Percentiles rank a stretch among this genome's conserved stretches.
Conservation (phyloP, 2,329 filamentous ascomycete genomes). For the Xylaria sp. region DNA sequence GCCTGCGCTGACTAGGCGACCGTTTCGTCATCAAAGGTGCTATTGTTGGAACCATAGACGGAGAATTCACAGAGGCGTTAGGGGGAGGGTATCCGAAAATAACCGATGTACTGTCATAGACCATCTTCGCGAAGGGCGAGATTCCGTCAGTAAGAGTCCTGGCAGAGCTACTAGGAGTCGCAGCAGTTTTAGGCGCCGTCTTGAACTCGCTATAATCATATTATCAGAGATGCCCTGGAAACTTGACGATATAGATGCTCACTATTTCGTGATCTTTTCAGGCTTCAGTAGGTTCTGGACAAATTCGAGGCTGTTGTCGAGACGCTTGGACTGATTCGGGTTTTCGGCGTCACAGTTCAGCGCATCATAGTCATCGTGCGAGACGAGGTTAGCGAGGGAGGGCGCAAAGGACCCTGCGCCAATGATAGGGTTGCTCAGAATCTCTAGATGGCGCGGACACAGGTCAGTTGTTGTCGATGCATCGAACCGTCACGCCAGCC, state of each 20-base stretch:
- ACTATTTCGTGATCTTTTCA: constrained; percentile 74
- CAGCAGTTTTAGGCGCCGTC: constrained; percentile 47
- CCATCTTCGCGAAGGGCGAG: constrained; percentile 57
- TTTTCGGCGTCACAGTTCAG: constrained; percentile 73
- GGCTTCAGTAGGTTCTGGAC: constrained; percentile 75
- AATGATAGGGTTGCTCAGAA: constrained; percentile 68
- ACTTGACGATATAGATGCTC: constrained; percentile 36
- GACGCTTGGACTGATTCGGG: constrained; percentile 64
- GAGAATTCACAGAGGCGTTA: constrained; percentile 39
- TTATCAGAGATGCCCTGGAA: constrained; percentile 2
- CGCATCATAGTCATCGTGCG: constrained; percentile 63
- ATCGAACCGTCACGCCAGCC: neutral
- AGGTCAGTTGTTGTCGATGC: constrained; percentile 20
- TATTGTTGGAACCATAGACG: constrained; percentile 40
- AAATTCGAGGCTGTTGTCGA: constrained; percentile 75
- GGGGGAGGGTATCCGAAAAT: constrained; percentile 49
- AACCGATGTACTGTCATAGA: constrained; percentile 51
- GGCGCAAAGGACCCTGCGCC: constrained; percentile 60
- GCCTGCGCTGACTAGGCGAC: constrained; percentile 42
- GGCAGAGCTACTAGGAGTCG: constrained; percentile 37
- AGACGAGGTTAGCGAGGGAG: constrained; percentile 57
- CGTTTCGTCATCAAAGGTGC: constrained; percentile 37
- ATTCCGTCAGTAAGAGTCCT: constrained; percentile 49
- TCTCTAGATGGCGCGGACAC: constrained; percentile 52
- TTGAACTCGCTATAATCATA: constrained; percentile 60